Evolutionary conservation across 176 grass and related monocot species (phyloP).

Genomic region (Juncus inflexus): DNA sequence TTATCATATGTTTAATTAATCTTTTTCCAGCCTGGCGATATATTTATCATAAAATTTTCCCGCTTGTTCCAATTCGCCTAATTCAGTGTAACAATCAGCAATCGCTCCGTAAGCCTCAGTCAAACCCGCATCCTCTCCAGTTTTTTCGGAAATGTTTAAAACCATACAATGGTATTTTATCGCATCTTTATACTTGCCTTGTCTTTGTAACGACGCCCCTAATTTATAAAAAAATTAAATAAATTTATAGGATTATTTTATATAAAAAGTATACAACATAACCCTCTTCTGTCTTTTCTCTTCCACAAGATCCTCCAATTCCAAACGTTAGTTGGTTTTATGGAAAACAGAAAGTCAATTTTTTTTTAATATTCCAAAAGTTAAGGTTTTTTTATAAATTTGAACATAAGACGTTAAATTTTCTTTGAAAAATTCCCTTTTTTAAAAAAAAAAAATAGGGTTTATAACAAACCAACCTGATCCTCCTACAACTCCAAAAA

Average conservation of each 20-base stretch:
- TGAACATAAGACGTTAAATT: too few species aligned
- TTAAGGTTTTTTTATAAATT: too few species aligned
- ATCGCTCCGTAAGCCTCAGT: constrained; percentile 94
- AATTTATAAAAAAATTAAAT: constrained; percentile 15
- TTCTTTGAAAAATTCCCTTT: too few species aligned
- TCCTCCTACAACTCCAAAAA: constrained; percentile 32
- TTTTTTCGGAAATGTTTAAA: constrained; percentile 60
- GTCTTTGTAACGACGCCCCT: constrained; percentile 91
- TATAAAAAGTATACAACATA: not conserved
- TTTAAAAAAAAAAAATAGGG: too few species aligned
- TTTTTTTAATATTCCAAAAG: too few species aligned
- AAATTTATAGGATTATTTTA: not conserved
- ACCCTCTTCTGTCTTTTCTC: constrained; percentile 61
- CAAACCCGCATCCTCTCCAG: constrained; percentile 64
- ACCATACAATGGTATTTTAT: constrained; percentile 91
- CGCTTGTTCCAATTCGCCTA: constrained; percentile 89
- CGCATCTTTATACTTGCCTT: constrained; percentile 92
- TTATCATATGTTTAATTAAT: constrained; percentile 59
- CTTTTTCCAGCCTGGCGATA: constrained; percentile 75
- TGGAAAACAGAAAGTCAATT: not conserved
- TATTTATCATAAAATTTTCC: constrained; percentile 86
- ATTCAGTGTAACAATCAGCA: constrained; percentile 91
- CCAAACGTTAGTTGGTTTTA: not conserved
- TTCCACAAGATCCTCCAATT: constrained; percentile 81
- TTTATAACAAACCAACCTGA: not conserved